Percentiles rank a stretch among this genome's conserved stretches.
phyloP scores from a whole-genome alignment of 1,139 yeast genomes.

The Scheffersomyces segobiensis region DNA sequence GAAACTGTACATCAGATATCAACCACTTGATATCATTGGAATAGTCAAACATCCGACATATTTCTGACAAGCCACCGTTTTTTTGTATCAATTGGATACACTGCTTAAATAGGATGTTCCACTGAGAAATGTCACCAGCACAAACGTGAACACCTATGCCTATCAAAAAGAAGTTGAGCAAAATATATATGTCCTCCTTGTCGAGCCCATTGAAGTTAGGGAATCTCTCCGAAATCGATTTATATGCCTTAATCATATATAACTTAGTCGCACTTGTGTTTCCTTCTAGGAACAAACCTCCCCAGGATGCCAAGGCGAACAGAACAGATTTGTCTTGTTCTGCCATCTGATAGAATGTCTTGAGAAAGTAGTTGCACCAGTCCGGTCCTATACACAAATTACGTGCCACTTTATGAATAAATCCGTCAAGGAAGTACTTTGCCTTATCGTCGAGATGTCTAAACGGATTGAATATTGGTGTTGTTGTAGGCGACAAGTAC shows the following conservation, averaged over 20 bases:
- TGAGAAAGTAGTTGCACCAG: constrained; percentile 17
- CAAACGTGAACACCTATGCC: constrained; percentile 17
- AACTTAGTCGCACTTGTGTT: constrained; percentile 1
- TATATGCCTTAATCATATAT: constrained; percentile 5
- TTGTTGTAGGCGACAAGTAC: background rate
- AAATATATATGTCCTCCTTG: constrained; percentile 3
- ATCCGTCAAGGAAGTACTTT: constrained; percentile 2
- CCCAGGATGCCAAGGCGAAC: constrained; percentile 15
- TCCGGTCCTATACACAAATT: constrained; percentile 11
- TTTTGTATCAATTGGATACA: constrained; percentile 10
- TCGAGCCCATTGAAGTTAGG: background rate
- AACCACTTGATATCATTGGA: constrained; percentile 19
- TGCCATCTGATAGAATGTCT: constrained; percentile 16
- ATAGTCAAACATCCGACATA: constrained; percentile 10
- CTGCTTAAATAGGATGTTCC: constrained; percentile 14
- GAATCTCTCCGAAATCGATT: background rate
- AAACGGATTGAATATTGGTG: background rate
- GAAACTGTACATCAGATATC: constrained; percentile 15
- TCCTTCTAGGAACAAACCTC: constrained; percentile 8
- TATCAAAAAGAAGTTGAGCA: constrained; percentile 10
- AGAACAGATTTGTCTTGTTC: constrained; percentile 12
- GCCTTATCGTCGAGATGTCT: constrained; percentile 2
- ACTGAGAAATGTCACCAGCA: constrained; percentile 17
- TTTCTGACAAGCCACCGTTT: constrained; percentile 12
- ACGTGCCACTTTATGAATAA: constrained; percentile 3